Base-by-base conservation (phyloP, 805 yeast species). In the Yarrowia osloensis region DNA sequence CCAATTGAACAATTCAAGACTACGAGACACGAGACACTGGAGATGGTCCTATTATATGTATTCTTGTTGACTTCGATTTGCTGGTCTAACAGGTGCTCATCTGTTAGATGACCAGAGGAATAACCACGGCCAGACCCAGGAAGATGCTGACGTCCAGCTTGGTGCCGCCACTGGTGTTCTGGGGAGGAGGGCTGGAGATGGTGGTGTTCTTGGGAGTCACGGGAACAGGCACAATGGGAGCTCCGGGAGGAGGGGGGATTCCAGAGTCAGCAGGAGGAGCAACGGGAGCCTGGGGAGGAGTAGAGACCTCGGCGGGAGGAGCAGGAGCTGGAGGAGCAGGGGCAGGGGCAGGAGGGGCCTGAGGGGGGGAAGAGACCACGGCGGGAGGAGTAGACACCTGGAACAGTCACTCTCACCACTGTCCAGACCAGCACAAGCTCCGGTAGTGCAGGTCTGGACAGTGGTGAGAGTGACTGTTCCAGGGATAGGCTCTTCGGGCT, bases 231-330 rank as follows among this genome's bases (percentile, higher is more conserved):
- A 29, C 26, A 13, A 49, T 29, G 6, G 55, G 55, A 17, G 59
- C 9, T 9, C n/a, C 39, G 12, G 55, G 37, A 17, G 59, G 42
- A 52, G 59, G 40, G 22, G 55, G 37, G 29, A 21, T 19, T 5
- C 31, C 35, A 47, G 52, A n/a, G 13, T 31, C 35, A 17, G 19
- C 52, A n/a, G 52, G 33, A 28, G 35, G 21, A 31, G 29, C 39
- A 29, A 28, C 12, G 15, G 57, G 57, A 13, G 57, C 57, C 39
- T 21, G 40, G 15, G 57, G 40, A 33, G 57, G 57, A 50, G 35
- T 11, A 28, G 54, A 28, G 24, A 21, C 42, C 42, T 22, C 44
- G 11, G 24, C 31, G n/a, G 44, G 24, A 24, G 61, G 61, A 24
- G 61, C 2, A 35, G 61, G 9, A 6, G 40, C 29, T 8, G 35